These are phyloP conservation scores for Petunia secreta DNA, from an alignment of 257 asterid genomes.

Conservation along the genomic window DNA sequence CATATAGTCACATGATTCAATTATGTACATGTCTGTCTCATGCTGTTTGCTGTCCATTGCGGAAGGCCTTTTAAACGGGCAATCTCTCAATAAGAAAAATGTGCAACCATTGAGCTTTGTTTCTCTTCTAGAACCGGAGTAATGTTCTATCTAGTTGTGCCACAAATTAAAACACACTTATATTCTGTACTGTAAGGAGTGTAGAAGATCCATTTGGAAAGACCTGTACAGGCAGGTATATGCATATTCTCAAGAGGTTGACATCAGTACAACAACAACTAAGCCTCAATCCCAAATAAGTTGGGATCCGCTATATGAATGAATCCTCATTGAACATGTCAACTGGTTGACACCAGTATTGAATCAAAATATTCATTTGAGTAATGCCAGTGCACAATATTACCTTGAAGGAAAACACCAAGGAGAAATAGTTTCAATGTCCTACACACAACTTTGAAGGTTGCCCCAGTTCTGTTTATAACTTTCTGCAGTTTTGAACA, in stretches of 20 bases:
- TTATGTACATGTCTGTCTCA: neutral
- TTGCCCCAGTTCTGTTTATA: slow-evolving; percentile 52
- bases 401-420: slow-evolving; percentile 91
- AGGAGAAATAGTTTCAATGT: slow-evolving; percentile 66
- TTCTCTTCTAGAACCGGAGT: neutral
- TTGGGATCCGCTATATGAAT: too few relatives aligned
- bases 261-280: too few relatives aligned
- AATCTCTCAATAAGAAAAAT: neutral
- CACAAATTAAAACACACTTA: neutral
- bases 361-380: neutral
- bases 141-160: neutral
- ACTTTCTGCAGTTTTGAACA: slow-evolving; percentile 51
- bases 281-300: too few relatives aligned
- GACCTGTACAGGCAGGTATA: neutral
- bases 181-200: neutral
- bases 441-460: slow-evolving; percentile 62
- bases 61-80: neutral
- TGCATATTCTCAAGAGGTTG: neutral
- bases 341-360: neutral
- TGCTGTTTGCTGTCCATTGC: neutral
- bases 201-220: neutral
- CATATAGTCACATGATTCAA: neutral
- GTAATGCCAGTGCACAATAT: neutral
- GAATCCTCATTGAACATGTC: neutral
- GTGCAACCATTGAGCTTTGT: neutral